A percentile compares a stretch with the other conserved stretches of the same genome.
phyloP scores from a whole-genome alignment of 106 monocot species.

The Agapanthus africanus region DNA sequence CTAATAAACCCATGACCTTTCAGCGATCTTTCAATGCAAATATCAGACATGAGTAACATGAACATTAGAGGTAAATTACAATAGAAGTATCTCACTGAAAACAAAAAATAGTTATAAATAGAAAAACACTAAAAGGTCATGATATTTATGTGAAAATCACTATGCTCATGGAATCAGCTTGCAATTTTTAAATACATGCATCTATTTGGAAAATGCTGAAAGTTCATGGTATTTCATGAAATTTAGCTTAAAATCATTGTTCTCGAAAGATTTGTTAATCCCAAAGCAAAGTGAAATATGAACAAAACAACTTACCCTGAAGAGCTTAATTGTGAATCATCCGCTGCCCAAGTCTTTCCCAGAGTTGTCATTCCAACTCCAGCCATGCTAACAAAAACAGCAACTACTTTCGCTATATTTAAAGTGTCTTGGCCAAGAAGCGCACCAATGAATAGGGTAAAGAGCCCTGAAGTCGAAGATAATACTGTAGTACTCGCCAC shows the following conservation, averaged over 20 bases:
- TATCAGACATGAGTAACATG: no score
- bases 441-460: slow-evolving; percentile 85
- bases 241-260: background rate
- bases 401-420: slow-evolving; percentile 73
- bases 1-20: no score
- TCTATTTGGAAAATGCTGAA: no score
- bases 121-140: no score
- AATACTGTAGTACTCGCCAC: slow-evolving; percentile 96
- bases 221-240: no score
- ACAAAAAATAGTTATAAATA: no score
- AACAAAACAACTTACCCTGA: slow-evolving; percentile 36
- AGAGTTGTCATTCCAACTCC: slow-evolving; percentile 94
- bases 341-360: slow-evolving; percentile 95
- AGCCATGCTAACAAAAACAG: slow-evolving; percentile 93
- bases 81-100: no score
- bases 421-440: slow-evolving; percentile 82
- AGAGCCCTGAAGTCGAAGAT: slow-evolving; percentile 94
- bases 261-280: background rate
- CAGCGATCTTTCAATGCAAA: no score
- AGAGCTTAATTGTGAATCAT: slow-evolving; percentile 67
- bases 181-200: no score
- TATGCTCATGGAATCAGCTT: no score
- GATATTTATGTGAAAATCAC: no score
- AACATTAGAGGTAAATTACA: no score
- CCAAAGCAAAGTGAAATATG: slow-evolving; percentile 5